Base-by-base conservation (phyloP, 345 rosid species). In the Euphorbia lathyris region DNA sequence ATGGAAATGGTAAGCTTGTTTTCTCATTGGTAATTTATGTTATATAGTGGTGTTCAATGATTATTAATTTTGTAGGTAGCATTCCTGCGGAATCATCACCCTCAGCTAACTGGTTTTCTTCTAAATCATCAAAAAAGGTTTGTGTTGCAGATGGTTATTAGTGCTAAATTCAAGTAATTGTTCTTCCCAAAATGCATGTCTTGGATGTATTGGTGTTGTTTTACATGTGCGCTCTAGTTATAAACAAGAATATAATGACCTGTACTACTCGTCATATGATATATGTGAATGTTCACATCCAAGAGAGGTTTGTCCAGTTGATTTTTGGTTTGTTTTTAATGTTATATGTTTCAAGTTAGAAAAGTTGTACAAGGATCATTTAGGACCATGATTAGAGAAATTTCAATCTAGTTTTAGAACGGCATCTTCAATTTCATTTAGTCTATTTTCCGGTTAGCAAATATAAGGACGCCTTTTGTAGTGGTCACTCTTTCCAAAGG, bases 61-160 rank as follows among this genome's bases (percentile, higher is more conserved):
- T 68, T 64, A 57, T 55, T 56, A 45, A 75, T 59, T 11, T 32
- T 73, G 76, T 85, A 88, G 98, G 91, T 76, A 83, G 70, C 80
- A 74, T 86, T 52, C 72, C 78, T 26, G 72, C 58, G 50, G 81
- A 81, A 73, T 29, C 79, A 13, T 83, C 91, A 7, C 84, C 85
- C 63, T 82, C 97, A 58, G 83, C 80, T 65, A 66, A 61, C 61
- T 91, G 98, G 97, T 91, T 93, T 82, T 89, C 94, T 78, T 77
- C 98, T 53, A 93, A 87, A 80, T 77, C 96, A 61, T 78, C 88
- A 55, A 89, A 87, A 76, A 91, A 93, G 98, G 98, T 87, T 63
- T 61, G 73, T 67, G 40, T 61, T 76, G 42, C 13, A n/a, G 16
- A 12, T 30, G 47, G 60, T 16, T 22, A 66, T 66, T 65, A 23